These are phyloP conservation scores for Rhizopogon roseolus DNA, from an alignment of 768 basidiomycete genomes.

Conservation along the genomic window DNA sequence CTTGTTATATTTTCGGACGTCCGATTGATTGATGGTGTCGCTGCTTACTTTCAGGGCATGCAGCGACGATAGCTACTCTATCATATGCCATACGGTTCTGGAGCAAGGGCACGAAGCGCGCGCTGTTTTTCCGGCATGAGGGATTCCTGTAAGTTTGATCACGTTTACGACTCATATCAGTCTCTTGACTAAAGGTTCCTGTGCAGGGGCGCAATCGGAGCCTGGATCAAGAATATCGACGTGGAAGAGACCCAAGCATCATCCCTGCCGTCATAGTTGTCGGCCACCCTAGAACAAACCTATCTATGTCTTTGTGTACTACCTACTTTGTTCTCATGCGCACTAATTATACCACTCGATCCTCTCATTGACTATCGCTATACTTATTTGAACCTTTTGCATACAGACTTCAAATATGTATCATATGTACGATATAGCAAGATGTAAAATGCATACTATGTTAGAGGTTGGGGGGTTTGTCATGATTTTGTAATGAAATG, in stretches of 20 bases:
- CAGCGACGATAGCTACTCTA: constrained; percentile 93
- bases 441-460: not conserved
- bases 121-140: constrained; percentile 95
- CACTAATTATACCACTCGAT: constrained; percentile 2
- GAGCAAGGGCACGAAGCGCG: constrained; percentile 96
- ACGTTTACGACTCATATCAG: not conserved
- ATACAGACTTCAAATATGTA: not conserved
- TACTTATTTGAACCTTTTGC: not conserved
- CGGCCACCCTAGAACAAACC: not conserved
- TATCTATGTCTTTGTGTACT: not conserved
- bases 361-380: not conserved
- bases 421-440: not conserved
- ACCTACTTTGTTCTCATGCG: not conserved
- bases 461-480: not conserved
- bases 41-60: constrained; percentile 61
- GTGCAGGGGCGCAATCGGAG: constrained; percentile 84
- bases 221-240: constrained; percentile 96
- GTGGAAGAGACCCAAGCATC: constrained; percentile 25
- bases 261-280: not conserved
- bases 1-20: not conserved
- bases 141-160: constrained; percentile 80
- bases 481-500: no score
- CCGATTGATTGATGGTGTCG: constrained; percentile 2
- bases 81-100: constrained; percentile 99
- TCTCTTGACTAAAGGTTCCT: constrained; percentile 3